Conservation (phyloP, 805 yeast species). For the Candida xiaguanensis region DNA sequence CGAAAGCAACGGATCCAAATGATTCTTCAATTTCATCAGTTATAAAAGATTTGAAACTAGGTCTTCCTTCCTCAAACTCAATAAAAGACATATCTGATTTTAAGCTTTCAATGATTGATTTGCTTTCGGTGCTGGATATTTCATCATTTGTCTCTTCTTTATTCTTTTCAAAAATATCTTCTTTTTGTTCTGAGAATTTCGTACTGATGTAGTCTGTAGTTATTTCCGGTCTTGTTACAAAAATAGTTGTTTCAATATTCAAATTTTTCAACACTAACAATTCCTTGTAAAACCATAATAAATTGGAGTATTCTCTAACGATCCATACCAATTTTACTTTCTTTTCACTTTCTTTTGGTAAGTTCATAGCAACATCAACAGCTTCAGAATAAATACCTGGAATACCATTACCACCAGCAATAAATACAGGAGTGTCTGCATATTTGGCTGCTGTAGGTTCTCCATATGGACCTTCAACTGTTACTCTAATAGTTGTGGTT, state of each 20-base stretch:
- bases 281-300: conserved; percentile 48
- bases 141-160: not conserved
- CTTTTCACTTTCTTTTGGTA: conserved; percentile 11
- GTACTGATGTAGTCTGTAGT: not conserved
- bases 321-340: conserved; percentile 65
- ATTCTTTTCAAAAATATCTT: too few species aligned
- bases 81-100: too few species aligned
- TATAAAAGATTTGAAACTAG: not conserved
- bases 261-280: conserved; percentile 19
- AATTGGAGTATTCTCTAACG: conserved; percentile 47
- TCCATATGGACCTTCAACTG: conserved; percentile 38
- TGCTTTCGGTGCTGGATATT: too few species aligned
- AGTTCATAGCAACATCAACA: conserved; percentile 13
- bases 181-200: too few species aligned
- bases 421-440: conserved; percentile 26
- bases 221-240: conserved; percentile 22
- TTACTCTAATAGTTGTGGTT: conserved; percentile 23
- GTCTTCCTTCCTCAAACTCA: conserved; percentile 1
- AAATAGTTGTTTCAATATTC: conserved; percentile 23
- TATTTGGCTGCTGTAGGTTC: conserved; percentile 30
- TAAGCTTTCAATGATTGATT: too few species aligned
- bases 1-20: conserved; percentile 20
- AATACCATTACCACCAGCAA: conserved; percentile 42
- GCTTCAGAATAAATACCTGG: conserved; percentile 39
- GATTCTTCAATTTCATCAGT: conserved; percentile 1